Percentiles rank a stretch among this genome's conserved stretches.
Evolutionary conservation across 1,284 basidiomycete species (phyloP).

Genomic region (Moesziomyces antarcticus): DNA sequence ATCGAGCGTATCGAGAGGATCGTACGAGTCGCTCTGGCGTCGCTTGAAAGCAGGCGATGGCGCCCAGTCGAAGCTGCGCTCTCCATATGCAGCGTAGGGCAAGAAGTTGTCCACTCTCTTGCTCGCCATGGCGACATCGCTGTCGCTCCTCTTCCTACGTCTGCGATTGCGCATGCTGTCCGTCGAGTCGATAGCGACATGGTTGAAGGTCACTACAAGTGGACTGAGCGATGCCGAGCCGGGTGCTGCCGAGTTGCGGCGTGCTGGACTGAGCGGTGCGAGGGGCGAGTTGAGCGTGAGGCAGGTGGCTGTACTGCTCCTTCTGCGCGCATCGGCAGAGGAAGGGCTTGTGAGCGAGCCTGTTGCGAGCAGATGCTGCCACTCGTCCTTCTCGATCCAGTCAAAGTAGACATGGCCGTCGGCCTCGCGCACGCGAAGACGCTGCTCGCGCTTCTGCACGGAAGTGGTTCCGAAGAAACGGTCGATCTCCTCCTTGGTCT

Average conservation of each 20-base stretch:
- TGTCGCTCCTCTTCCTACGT: conserved; percentile 24
- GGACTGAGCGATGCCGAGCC: conserved; percentile 1
- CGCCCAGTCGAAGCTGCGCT: conserved; percentile 3
- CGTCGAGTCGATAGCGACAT: background rate
- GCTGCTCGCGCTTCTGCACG: conserved; percentile 37
- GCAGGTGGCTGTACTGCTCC: conserved; percentile 19
- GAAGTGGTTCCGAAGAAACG: conserved; percentile 47
- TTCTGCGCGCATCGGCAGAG: conserved; percentile 2
- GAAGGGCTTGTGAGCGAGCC: conserved; percentile 7
- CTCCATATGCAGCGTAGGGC: background rate
- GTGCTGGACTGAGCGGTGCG: conserved; percentile 3
- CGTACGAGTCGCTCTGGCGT: conserved; percentile 15
- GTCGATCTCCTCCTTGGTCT: conserved; percentile 50
- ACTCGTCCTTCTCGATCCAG: conserved; percentile 39
- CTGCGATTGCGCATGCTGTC: background rate
- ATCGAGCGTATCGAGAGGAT: too few species aligned
- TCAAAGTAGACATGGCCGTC: conserved; percentile 49
- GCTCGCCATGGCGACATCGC: background rate
- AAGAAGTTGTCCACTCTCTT: conserved; percentile 10
- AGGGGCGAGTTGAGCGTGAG: conserved; percentile 20
- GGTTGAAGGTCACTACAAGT: conserved; percentile 2
- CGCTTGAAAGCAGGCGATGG: conserved; percentile 7
- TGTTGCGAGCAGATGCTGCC: conserved; percentile 22
- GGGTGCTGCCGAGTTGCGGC: background rate
- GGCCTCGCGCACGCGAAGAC: conserved; percentile 35